A percentile compares a stretch with the other conserved stretches of the same genome.
These are phyloP conservation scores for Pestalotiopsis fici DNA, from an alignment of 2,329 filamentous ascomycete genomes.

Conservation along the genomic window DNA sequence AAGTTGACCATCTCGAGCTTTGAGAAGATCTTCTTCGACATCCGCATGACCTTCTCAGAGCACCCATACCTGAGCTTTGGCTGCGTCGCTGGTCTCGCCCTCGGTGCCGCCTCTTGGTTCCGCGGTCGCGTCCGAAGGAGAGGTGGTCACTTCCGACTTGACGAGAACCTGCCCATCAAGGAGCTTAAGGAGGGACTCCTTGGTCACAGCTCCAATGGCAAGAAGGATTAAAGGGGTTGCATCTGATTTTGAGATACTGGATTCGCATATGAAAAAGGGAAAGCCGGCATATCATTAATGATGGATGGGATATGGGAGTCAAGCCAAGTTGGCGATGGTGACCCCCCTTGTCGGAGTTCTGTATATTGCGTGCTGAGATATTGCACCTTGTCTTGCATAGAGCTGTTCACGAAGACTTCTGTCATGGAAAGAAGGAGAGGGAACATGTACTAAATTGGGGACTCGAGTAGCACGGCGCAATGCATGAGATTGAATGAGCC, in stretches of 20 bases:
- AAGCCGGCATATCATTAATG: slow-evolving; percentile 6
- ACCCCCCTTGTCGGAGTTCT: slow-evolving; percentile 2
- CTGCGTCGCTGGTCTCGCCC: slow-evolving; percentile 56
- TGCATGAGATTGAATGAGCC: background rate
- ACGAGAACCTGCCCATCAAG: slow-evolving; percentile 52
- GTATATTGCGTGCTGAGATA: slow-evolving; percentile 9
- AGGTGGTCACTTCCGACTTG: slow-evolving; percentile 62
- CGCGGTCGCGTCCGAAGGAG: slow-evolving; percentile 55
- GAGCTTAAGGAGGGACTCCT: slow-evolving; percentile 68
- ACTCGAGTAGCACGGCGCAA: background rate
- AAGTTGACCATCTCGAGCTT: slow-evolving; percentile 77
- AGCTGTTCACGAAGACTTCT: background rate
- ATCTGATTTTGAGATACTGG: background rate
- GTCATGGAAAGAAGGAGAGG: background rate
- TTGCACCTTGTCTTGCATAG: slow-evolving; percentile 5
- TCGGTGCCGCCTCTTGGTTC: slow-evolving; percentile 55
- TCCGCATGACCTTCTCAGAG: slow-evolving; percentile 57
- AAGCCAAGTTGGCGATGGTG: background rate
- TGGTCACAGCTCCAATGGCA: slow-evolving; percentile 51
- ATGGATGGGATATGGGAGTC: background rate
- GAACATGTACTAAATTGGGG: background rate
- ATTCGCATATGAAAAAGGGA: slow-evolving; percentile 5
- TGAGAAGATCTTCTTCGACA: slow-evolving; percentile 71
- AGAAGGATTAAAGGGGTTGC: slow-evolving; percentile 44
- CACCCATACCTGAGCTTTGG: slow-evolving; percentile 61